Conservation (phyloP, 441 rosid species). For the Isatis lusitanica region DNA sequence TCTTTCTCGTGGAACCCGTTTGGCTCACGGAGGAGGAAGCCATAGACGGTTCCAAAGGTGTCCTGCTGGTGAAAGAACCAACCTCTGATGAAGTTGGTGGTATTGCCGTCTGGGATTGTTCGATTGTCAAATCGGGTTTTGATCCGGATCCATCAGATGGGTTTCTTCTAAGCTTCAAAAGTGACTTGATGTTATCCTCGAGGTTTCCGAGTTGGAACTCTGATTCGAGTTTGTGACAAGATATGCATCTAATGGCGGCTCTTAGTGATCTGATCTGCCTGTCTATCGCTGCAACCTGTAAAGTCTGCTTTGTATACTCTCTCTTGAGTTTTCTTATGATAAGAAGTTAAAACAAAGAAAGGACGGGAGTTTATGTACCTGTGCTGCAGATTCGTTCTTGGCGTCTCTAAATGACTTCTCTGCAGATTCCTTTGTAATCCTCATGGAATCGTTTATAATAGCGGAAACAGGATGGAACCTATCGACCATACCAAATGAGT, state of each 20-base stretch:
- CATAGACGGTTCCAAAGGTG: neutral
- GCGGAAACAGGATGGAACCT: constrained; percentile 27
- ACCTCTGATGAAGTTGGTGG: constrained; percentile 17
- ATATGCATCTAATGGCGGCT: constrained; percentile 31
- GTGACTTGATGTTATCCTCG: constrained; percentile 13
- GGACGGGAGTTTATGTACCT: constrained; percentile 1
- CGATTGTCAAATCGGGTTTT: neutral
- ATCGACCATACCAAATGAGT: constrained; percentile 28
- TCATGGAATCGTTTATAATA: constrained; percentile 21
- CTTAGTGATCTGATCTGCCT: constrained; percentile 25
- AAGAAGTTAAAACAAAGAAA: constrained; percentile 12
- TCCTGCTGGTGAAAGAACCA: constrained; percentile 14
- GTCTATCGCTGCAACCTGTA: constrained; percentile 33
- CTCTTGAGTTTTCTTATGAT: neutral
- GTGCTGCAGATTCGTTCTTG: constrained; percentile 14
- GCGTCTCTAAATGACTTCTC: constrained; percentile 28
- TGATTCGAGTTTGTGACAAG: constrained; percentile 29
- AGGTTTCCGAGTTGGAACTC: constrained; percentile 20
- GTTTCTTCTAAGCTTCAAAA: constrained; percentile 9
- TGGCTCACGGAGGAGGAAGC: constrained; percentile 6
- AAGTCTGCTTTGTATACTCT: neutral
- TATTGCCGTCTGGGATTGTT: neutral
- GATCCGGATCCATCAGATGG: neutral
- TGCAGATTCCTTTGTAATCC: constrained; percentile 25
- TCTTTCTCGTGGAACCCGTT: neutral